Percentiles rank a stretch among this genome's conserved stretches.
phyloP scores from a whole-genome alignment of 2,329 filamentous ascomycete genomes.

The Gnomoniopsis smithogilvyi region DNA sequence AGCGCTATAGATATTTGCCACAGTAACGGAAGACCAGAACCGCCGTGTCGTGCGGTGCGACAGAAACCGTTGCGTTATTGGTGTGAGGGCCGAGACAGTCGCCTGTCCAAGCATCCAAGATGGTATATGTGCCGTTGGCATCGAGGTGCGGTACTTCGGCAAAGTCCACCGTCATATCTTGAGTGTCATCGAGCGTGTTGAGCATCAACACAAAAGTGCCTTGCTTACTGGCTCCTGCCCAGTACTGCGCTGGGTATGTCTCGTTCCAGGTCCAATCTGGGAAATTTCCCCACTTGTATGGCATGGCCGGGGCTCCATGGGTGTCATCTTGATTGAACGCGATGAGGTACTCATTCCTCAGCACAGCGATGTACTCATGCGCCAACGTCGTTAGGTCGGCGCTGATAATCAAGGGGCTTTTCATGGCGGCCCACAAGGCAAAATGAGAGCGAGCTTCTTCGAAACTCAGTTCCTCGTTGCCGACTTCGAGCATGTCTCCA shows the following conservation, averaged over 20 bases:
- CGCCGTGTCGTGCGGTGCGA: conserved; percentile 5
- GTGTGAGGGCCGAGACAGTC: conserved; percentile 4
- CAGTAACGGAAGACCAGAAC: conserved; percentile 6
- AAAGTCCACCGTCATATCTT: conserved; percentile 36
- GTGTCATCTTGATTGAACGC: conserved; percentile 44
- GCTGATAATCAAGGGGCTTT: conserved; percentile 48
- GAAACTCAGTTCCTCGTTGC: conserved; percentile 43
- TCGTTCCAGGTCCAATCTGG: conserved; percentile 46
- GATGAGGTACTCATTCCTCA: conserved; percentile 38
- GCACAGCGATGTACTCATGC: conserved; percentile 33
- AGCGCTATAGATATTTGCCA: background rate
- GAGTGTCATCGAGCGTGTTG: conserved; percentile 32
- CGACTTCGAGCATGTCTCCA: conserved; percentile 48
- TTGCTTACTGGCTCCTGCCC: conserved; percentile 38
- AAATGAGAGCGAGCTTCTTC: conserved; percentile 48
- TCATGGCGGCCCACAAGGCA: conserved; percentile 49
- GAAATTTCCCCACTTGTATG: conserved; percentile 47
- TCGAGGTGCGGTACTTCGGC: conserved; percentile 35
- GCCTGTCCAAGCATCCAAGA: conserved; percentile 6
- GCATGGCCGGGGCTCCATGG: conserved; percentile 38
- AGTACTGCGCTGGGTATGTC: conserved; percentile 46
- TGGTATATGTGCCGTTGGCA: conserved; percentile 5
- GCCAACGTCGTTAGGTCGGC: conserved; percentile 35
- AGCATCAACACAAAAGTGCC: conserved; percentile 46
- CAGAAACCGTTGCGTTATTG: conserved; percentile 1